Conservation (phyloP, 108 stramenopile species). For the Conticribra guillardii region DNA sequence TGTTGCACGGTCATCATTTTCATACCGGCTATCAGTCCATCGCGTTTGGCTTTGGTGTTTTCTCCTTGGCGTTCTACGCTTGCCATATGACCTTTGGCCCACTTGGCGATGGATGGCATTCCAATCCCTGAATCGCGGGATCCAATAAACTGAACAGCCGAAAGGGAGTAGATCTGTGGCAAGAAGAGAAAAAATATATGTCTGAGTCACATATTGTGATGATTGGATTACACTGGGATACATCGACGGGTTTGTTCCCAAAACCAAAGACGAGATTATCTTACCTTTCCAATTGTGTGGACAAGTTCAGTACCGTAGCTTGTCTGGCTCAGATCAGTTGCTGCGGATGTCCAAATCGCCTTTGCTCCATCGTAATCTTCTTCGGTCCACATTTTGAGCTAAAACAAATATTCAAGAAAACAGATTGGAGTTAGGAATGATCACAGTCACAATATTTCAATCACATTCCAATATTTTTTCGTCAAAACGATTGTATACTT, state of each 20-base stretch:
- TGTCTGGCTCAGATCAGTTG: conserved; percentile 51
- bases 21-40: conserved; percentile 53
- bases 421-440: too few relatives aligned
- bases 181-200: neutral
- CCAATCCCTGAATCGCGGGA: conserved; percentile 72
- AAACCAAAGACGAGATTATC: too few relatives aligned
- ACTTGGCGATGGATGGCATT: conserved; percentile 68
- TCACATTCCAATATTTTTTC: neutral
- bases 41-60: conserved; percentile 49
- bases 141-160: conserved; percentile 72
- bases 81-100: conserved; percentile 65
- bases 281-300: conserved; percentile 63
- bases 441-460: too few relatives aligned
- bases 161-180: conserved; percentile 43
- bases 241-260: too few relatives aligned
- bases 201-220: too few relatives aligned
- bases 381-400: conserved; percentile 54
- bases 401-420: too few relatives aligned
- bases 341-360: conserved; percentile 56
- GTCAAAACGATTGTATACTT: neutral
- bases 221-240: too few relatives aligned
- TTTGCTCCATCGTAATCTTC: conserved; percentile 61
- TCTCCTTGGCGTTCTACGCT: conserved; percentile 39
- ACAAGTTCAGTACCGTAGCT: conserved; percentile 71
- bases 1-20: conserved; percentile 55